Evolutionary conservation across 345 rosid genomes (phyloP).

Genomic region (Gossypium sturtianum): DNA sequence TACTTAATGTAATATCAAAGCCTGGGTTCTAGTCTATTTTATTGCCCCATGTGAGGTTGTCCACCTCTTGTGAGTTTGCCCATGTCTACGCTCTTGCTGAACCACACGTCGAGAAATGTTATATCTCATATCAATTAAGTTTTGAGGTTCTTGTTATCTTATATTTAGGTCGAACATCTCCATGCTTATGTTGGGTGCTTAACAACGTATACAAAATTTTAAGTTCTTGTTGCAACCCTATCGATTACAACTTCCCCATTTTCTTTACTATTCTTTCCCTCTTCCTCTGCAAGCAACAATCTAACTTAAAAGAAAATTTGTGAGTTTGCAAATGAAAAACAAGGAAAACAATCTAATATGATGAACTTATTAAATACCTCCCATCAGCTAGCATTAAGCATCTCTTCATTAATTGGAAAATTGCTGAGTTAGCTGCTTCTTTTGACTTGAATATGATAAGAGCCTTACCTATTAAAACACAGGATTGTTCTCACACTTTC

Average conservation of each 20-base stretch:
- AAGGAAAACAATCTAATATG: not conserved
- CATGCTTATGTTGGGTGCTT: too few species aligned
- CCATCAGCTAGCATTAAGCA: constrained; percentile 40
- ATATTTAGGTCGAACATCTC: too few species aligned
- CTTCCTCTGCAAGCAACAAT: not conserved
- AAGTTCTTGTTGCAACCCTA: not conserved
- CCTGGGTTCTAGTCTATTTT: too few species aligned
- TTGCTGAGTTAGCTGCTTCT: constrained; percentile 39
- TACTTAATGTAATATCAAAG: too few species aligned
- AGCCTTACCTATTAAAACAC: constrained; percentile 42
- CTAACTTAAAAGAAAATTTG: not conserved
- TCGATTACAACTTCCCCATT: not conserved
- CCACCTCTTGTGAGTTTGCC: too few species aligned
- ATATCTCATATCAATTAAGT: too few species aligned
- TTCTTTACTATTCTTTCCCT: not conserved
- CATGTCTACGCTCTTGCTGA: too few species aligned
- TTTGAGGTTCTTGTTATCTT: too few species aligned
- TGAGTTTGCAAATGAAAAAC: not conserved
- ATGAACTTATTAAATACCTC: constrained; percentile 21
- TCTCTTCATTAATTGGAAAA: constrained; percentile 22
- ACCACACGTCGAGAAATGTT: too few species aligned
- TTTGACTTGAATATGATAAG: constrained; percentile 45
- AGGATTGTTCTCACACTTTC: not conserved
- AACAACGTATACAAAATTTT: not conserved
- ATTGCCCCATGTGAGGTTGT: too few species aligned